Percentiles rank a stretch among this genome's conserved stretches.
Conservation (phyloP, 2,329 filamentous ascomycete species). For the Cladophialophora exuberans region DNA sequence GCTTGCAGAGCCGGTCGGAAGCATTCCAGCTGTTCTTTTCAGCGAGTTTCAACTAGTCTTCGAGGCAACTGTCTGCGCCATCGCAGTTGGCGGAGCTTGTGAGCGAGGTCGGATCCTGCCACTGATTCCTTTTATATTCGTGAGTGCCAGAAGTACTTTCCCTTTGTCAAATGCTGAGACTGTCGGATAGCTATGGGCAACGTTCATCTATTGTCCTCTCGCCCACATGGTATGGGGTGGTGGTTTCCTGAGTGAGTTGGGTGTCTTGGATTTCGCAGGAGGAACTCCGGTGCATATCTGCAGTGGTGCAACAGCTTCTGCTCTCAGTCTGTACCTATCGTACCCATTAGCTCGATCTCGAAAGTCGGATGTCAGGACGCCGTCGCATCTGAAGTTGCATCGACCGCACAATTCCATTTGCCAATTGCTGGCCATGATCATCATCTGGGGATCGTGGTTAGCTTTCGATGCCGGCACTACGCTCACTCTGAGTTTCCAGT, state of each 20-base stretch:
- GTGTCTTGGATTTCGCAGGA: constrained; percentile 74
- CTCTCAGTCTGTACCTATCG: constrained; percentile 54
- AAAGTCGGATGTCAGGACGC: constrained; percentile 49
- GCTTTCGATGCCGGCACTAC: constrained; percentile 57
- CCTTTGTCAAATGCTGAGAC: constrained; percentile 8
- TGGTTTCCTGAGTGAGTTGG: constrained; percentile 71
- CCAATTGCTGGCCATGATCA: constrained; percentile 53
- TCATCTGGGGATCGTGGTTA: constrained; percentile 57
- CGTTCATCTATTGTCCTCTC: constrained; percentile 69
- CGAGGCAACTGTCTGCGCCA: constrained; percentile 54
- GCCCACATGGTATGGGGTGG: constrained; percentile 81
- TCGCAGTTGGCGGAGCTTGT: constrained; percentile 54
- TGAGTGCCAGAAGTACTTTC: constrained; percentile 10
- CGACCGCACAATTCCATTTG: constrained; percentile 53
- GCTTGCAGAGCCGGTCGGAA: constrained; percentile 52
- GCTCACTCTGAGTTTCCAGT: constrained; percentile 54
- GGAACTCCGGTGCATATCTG: constrained; percentile 76
- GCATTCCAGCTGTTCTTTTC: constrained; percentile 55
- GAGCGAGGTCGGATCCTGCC: constrained; percentile 53
- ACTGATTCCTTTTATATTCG: constrained; percentile 53
- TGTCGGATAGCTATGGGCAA: constrained; percentile 59
- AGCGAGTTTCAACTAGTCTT: constrained; percentile 55
- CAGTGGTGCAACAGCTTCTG: constrained; percentile 57
- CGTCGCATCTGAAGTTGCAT: constrained; percentile 49
- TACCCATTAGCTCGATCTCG: constrained; percentile 54